Evolutionary conservation across 352 stramenopile species (phyloP), one percentile per base, ranked within the genome.

Genomic region (Phytophthora macrochlamydospora): DNA sequence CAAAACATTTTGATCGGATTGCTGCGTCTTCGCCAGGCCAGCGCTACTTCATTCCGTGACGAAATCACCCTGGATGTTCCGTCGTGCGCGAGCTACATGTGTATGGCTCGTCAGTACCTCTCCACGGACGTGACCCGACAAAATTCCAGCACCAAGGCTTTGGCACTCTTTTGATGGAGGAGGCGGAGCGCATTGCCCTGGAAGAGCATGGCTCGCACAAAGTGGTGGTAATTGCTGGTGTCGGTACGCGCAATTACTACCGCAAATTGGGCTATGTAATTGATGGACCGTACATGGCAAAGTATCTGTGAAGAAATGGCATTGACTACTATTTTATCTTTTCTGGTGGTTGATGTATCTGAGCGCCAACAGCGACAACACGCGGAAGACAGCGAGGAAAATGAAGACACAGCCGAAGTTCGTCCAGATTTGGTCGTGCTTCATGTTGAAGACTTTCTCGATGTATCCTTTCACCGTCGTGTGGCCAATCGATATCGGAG

Each of bases 101-200:
- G 6, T 99, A 99, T 71, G 97, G 97, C n/a, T 98, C 91, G 9
- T 97, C 97, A 29, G 95, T 99, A 31, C 93, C 95, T 24, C 83
- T 99, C 6, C 93, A 97, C 40, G 88, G 85, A n/a, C 79, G 95
- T 49, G 95, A 98, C 67, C 94, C 95, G 44, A 98, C 93, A 30
- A 95, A 98, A 56, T 99, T 99, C 78, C 97, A 99, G 75, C 97
- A 99, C 81, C 96, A 92, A 54, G 97, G 96, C 46, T 99, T 98
- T 68, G 96, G 97, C 35, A 98, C 96, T 60, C 75, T 99, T 56
- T 67, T 99, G 12, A 99, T 99, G 96, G 95, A 98, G 75, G 96
- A 99, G 60, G 97, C 97, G 5, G 97, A 99, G 82, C 79, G 95
- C 8, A 98, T 99, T 73, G 95, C 95, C 2, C 71, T 85, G 35